Conservation (phyloP, 163 green algal genomes). For the Scenedesmus sp. region DNA sequence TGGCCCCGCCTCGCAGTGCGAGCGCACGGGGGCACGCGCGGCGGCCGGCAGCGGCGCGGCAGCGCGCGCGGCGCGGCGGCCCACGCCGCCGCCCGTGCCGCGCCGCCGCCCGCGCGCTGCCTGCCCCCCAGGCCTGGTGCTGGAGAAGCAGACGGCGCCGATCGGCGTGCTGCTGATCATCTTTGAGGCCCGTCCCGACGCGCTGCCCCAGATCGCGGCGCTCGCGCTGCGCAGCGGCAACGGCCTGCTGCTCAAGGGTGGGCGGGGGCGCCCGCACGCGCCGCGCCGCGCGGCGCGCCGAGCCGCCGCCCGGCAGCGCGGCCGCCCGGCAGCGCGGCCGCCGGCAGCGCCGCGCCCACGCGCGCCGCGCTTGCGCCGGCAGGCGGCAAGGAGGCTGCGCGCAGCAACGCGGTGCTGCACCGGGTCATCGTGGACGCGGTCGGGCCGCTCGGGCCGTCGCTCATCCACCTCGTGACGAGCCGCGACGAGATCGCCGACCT, state of each 20-base stretch:
- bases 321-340: too few relatives aligned
- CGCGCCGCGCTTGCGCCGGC: slow-evolving; percentile 57
- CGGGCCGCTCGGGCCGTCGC: slow-evolving; percentile 63
- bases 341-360: too few relatives aligned
- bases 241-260: slow-evolving; percentile 95
- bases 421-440: slow-evolving; percentile 55
- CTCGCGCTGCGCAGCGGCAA: slow-evolving; percentile 94
- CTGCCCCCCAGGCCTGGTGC: slow-evolving; percentile 80
- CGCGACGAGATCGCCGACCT: slow-evolving; percentile 91
- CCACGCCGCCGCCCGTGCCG: too few relatives aligned
- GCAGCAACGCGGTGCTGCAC: slow-evolving; percentile 90
- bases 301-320: not conserved
- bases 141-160: slow-evolving; percentile 91
- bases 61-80: too few relatives aligned
- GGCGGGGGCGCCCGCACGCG: too few relatives aligned
- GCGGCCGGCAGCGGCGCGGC: too few relatives aligned
- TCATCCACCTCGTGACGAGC: slow-evolving; percentile 91
- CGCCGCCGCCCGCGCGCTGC: not conserved
- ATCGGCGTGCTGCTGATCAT: slow-evolving; percentile 99
- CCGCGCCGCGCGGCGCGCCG: not conserved
- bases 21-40: not conserved
- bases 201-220: slow-evolving; percentile 93
- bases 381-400: slow-evolving; percentile 88
- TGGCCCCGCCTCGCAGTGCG: too few relatives aligned
- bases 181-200: slow-evolving; percentile 95